Conservation (phyloP, 108 stramenopile species). For the Skeletonema potamos region DNA sequence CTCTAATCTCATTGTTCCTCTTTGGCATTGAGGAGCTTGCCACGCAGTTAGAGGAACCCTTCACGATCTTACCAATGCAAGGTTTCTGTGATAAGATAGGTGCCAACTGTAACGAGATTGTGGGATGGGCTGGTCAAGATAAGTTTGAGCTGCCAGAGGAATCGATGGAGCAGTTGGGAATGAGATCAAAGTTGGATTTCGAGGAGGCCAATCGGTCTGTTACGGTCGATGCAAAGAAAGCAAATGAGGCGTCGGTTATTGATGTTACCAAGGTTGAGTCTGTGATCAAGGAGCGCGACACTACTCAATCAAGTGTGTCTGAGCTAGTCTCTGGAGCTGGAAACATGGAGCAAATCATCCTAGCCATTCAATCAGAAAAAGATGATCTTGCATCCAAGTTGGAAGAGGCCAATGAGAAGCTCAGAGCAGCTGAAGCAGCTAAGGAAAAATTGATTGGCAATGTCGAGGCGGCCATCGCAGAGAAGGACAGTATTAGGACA, state of each 20-base stretch:
- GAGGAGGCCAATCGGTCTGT: too few species aligned
- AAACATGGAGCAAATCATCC: background rate
- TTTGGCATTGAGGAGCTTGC: conserved; percentile 77
- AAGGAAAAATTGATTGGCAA: conserved; percentile 3
- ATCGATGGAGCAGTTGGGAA: too few species aligned
- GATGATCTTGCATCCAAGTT: background rate
- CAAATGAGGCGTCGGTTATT: too few species aligned
- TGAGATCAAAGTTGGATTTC: too few species aligned
- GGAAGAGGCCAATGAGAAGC: background rate
- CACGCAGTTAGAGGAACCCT: conserved; percentile 78
- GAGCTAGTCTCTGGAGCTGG: background rate
- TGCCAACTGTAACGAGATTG: conserved; percentile 55
- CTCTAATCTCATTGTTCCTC: conserved; percentile 49
- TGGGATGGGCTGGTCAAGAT: conserved; percentile 28
- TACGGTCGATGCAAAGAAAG: too few species aligned
- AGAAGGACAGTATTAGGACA: background rate
- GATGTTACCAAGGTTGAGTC: background rate
- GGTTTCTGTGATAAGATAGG: conserved; percentile 65
- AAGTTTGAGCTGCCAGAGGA: background rate
- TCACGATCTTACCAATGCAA: conserved; percentile 74
- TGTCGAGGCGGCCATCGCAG: background rate
- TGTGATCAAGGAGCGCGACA: background rate
- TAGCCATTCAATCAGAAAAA: background rate
- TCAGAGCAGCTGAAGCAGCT: background rate
- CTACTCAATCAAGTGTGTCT: background rate